A percentile compares a stretch with the other conserved stretches of the same genome.
phyloP scores from a whole-genome alignment of 2,329 filamentous ascomycete species.

The Colletotrichum godetiae region DNA sequence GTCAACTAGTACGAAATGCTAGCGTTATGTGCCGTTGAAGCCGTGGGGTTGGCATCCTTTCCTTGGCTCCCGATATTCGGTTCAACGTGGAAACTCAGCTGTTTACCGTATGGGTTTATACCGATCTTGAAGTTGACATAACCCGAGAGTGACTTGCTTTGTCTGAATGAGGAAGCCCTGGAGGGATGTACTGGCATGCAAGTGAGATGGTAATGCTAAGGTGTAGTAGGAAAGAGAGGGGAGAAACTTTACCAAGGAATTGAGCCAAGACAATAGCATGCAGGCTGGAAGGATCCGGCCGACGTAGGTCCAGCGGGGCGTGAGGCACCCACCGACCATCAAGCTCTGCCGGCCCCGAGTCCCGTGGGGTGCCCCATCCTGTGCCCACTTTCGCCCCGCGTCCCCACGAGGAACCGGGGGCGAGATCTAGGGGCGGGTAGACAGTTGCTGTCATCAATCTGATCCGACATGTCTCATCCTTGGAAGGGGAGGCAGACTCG shows the following conservation, averaged over 20 bases:
- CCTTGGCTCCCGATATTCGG: neutral
- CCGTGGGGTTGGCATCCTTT: neutral
- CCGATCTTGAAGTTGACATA: neutral
- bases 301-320: neutral
- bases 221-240: neutral
- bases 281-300: conserved; percentile 10
- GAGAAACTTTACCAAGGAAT: neutral
- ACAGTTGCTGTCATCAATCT: neutral
- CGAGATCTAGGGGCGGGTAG: neutral
- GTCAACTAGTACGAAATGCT: neutral
- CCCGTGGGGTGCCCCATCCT: neutral
- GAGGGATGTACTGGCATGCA: neutral
- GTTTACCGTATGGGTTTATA: neutral
- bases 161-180: neutral
- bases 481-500: neutral
- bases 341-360: neutral
- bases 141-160: neutral
- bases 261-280: neutral
- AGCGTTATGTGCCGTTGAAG: neutral
- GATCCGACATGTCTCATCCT: neutral
- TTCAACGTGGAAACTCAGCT: no score
- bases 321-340: neutral
- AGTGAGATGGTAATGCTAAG: neutral
- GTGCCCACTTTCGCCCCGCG: neutral
- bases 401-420: neutral